A percentile compares a stretch with the other conserved stretches of the same genome.
Conservation (phyloP, 208 protist genomes). For the Leishmania major region DNA sequence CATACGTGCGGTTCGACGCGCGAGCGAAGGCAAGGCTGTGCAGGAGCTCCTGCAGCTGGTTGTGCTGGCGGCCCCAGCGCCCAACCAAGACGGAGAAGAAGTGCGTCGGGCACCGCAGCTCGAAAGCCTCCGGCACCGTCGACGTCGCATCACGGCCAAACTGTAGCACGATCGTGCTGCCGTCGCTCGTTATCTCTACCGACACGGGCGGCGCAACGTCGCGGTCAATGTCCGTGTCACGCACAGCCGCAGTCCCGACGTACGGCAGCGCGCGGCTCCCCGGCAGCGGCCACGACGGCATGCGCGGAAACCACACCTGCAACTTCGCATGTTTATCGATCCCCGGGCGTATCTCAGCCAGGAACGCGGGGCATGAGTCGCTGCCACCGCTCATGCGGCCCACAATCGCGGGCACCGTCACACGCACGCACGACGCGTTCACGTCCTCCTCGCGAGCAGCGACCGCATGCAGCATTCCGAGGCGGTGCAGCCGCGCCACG, state of each 20-base stretch:
- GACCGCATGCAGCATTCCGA: background rate
- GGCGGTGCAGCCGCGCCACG: background rate
- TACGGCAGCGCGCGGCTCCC: constrained; percentile 2
- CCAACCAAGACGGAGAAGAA: constrained; percentile 19
- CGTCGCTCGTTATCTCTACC: background rate
- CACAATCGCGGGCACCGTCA: constrained; percentile 1
- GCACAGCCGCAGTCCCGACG: constrained; percentile 16
- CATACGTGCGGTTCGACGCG: constrained; percentile 11
- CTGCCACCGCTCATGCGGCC: background rate
- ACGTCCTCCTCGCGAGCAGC: background rate
- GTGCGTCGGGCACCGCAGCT: constrained; percentile 13
- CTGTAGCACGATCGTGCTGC: background rate
- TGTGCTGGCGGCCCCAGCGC: constrained; percentile 24
- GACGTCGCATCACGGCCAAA: constrained; percentile 2
- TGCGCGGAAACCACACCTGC: background rate
- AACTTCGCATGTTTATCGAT: background rate
- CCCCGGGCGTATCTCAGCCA: constrained; percentile 1
- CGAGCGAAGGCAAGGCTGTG: constrained; percentile 7
- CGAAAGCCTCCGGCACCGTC: background rate
- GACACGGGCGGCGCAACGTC: constrained; percentile 4
- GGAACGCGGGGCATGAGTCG: background rate
- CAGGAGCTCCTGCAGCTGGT: constrained; percentile 22
- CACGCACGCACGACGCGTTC: constrained; percentile 5
- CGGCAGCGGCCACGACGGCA: constrained; percentile 13
- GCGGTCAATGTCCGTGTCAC: constrained; percentile 14